These are phyloP conservation scores for Flaveria trinervia DNA, from an alignment of 129 eudicot species.

Conservation along the genomic window DNA sequence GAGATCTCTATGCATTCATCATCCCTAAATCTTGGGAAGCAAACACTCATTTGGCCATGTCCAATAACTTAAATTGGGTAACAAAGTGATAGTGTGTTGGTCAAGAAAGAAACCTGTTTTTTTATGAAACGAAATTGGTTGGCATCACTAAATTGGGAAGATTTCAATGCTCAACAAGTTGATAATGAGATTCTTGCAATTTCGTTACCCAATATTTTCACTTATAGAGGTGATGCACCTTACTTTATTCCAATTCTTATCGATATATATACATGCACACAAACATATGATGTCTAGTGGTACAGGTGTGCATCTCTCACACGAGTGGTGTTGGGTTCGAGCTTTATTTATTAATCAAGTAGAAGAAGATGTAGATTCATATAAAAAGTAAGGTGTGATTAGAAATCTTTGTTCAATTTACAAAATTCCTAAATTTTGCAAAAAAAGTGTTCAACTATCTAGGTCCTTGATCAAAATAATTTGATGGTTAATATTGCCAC, in stretches of 20 bases:
- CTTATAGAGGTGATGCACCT: conserved; percentile 6
- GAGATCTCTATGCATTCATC: conserved; percentile 29
- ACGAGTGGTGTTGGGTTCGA: too few species aligned
- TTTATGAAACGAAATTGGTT: conserved; percentile 23
- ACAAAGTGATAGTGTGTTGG: conserved; percentile 34
- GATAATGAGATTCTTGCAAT: conserved; percentile 21
- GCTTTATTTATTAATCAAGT: too few species aligned
- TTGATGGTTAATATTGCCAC: too few species aligned
- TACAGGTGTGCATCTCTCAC: too few species aligned
- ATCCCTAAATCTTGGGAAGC: conserved; percentile 34
- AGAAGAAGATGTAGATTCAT: too few species aligned
- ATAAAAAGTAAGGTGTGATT: too few species aligned
- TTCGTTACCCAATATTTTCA: conserved; percentile 12
- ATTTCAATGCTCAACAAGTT: conserved; percentile 34
- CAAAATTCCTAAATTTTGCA: too few species aligned
- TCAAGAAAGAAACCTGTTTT: conserved; percentile 32
- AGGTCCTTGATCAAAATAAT: too few species aligned
- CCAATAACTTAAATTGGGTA: conserved; percentile 29
- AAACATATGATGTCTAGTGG: too few species aligned
- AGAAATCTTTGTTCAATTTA: too few species aligned
- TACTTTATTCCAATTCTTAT: background rate
- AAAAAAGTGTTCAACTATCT: too few species aligned
- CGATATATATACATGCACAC: too few species aligned
- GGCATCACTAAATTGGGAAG: conserved; percentile 39
- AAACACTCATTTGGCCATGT: conserved; percentile 32